Conservation (phyloP, 768 basidiomycete genomes). For the Psilocybe cubensis region DNA sequence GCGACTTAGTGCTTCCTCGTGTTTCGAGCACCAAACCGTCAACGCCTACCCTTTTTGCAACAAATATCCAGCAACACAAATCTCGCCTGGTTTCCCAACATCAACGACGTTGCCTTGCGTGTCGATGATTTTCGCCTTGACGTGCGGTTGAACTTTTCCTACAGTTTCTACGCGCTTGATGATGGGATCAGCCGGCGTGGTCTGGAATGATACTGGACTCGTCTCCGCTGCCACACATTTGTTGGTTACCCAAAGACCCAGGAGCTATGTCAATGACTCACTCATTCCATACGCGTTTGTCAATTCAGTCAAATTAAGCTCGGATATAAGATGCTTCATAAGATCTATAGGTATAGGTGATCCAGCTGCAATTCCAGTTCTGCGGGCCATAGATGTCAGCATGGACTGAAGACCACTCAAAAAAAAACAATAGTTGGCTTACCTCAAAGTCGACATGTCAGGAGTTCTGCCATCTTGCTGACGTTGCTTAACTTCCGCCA, state of each 20-base stretch:
- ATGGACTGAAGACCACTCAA: background rate
- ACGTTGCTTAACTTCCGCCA: constrained; percentile 66
- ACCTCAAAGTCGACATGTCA: constrained; percentile 62
- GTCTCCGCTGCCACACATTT: constrained; percentile 61
- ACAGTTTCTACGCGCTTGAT: constrained; percentile 83
- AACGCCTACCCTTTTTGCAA: constrained; percentile 73
- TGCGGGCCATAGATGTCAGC: constrained; percentile 24
- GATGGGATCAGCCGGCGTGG: constrained; percentile 68
- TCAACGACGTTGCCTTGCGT: constrained; percentile 62
- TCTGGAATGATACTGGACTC: constrained; percentile 86
- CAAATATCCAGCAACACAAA: constrained; percentile 75
- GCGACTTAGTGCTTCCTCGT: background rate
- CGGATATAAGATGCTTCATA: constrained; percentile 72
- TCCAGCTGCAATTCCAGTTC: constrained; percentile 85
- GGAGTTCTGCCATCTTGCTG: constrained; percentile 45
- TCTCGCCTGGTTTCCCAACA: constrained; percentile 74
- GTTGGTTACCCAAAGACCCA: background rate
- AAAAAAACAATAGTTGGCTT: constrained; percentile 10
- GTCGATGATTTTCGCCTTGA: constrained; percentile 74
- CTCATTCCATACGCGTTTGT: constrained; percentile 90
- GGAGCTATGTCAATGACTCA: constrained; percentile 37
- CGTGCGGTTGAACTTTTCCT: constrained; percentile 76
- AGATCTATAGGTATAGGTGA: constrained; percentile 79
- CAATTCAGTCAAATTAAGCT: constrained; percentile 69
- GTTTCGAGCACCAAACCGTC: background rate